Evolutionary conservation across 164 flowering plant genomes (phyloP).

Genomic region (Chloranthus sessilifolius): DNA sequence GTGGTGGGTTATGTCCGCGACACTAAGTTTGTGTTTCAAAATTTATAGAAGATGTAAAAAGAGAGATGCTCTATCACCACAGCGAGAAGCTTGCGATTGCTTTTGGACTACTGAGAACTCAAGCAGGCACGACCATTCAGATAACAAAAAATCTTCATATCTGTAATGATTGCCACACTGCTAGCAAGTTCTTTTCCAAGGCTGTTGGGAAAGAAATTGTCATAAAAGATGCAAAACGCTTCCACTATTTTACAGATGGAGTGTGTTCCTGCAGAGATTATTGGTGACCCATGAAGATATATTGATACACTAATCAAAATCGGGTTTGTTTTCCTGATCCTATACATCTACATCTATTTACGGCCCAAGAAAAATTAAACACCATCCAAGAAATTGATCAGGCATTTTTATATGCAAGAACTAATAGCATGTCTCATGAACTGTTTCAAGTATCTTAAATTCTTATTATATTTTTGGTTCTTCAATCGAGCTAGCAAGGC

Average conservation of each 20-base stretch:
- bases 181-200: constrained; percentile 28
- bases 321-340: too few relatives aligned
- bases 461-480: too few relatives aligned
- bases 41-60: constrained; percentile 25
- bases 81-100: constrained; percentile 32
- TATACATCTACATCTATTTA: too few relatives aligned
- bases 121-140: constrained; percentile 19
- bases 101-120: constrained; percentile 24
- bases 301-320: too few relatives aligned
- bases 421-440: too few relatives aligned
- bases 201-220: constrained; percentile 20
- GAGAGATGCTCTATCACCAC: constrained; percentile 25
- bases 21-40: constrained; percentile 17
- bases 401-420: too few relatives aligned
- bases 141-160: constrained; percentile 32
- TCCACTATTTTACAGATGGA: constrained; percentile 27
- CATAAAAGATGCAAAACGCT: constrained; percentile 27
- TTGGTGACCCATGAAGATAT: too few relatives aligned
- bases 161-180: constrained; percentile 33
- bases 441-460: too few relatives aligned
- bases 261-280: constrained; percentile 31
- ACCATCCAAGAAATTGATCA: too few relatives aligned
- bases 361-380: too few relatives aligned
- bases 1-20: constrained; percentile 28
- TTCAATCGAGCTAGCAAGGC: too few relatives aligned